Base-by-base conservation (phyloP, 768 basidiomycete species). In the Boletus barrowsii region DNA sequence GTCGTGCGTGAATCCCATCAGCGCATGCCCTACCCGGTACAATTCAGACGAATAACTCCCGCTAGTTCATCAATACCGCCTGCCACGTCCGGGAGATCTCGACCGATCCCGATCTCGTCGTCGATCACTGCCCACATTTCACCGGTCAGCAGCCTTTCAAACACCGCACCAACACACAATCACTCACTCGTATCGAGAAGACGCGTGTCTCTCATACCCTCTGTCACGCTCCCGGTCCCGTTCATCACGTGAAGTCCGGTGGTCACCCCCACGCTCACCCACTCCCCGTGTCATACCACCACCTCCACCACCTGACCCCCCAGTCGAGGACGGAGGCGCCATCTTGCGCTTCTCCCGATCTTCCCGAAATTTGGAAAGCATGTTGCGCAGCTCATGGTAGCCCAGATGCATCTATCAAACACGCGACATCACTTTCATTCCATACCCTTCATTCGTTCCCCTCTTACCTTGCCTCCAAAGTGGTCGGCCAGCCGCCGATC, bases 401-500 rank as follows among this genome's bases (percentile, higher is more conserved):
- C 97, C 97, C 66, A 98, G 73, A 78, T 98, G 97, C 92, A 99
- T 96, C 97, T 98, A 70, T 68, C 64, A 62, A 55, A 62, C 59
- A 57, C 53, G 61, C 58, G 68, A 62, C 68, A 65, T 62, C 67
- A 61, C 62, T 56, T 68, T 62, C 62, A 56, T 41, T 43, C 58
- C 62, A 46, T 50, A 56, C 26, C 43, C 43, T 50, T 61, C 61
- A 32, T 61, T 52, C 52, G 56, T 54, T 49, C 48, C 15, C 73
- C 88, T 71, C 65, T 35, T 35, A 92, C 96, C 79, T 99, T 99
- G 66, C 97, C 97, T 73, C 97, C 97, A 77, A 99, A 99, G 73
- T 99, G 97, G 78, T 99, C 97, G 48, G 97, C 97, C 56, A 99
- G 77, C 70, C 97, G 93, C 70, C 96, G 87, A 77, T 99, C 97